Conservation (phyloP, 2,329 filamentous ascomycete genomes). For the Penicillium aurantiogriseum region DNA sequence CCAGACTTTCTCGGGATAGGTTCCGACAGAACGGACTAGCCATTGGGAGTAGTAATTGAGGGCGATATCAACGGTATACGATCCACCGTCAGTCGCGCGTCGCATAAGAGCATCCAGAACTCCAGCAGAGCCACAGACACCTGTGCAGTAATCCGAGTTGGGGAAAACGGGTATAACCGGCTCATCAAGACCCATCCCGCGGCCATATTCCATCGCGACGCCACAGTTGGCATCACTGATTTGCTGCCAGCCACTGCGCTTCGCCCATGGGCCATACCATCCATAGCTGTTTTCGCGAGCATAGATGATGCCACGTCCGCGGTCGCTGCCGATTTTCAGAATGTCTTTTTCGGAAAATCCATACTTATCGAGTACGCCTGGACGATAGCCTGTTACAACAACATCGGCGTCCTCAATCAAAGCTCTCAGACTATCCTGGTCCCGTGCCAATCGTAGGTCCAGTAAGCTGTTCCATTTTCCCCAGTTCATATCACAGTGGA, state of each 20-base stretch:
- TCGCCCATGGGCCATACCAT: conserved; percentile 60
- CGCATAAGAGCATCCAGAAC: no score
- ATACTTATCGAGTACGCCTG: conserved; percentile 61
- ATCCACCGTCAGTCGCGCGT: no score
- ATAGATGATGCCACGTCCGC: conserved; percentile 64
- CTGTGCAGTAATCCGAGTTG: no score
- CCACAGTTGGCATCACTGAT: conserved; percentile 40
- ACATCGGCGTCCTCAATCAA: conserved; percentile 64
- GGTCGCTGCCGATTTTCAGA: conserved; percentile 51
- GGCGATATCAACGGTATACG: no score
- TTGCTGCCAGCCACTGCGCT: conserved; percentile 67
- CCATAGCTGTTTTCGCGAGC: conserved; percentile 72
- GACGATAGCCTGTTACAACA: conserved; percentile 67
- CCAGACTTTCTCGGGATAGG: no score
- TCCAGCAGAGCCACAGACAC: no score
- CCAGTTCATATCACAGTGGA: conserved; percentile 70
- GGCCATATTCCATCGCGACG: background rate
- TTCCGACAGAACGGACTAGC: no score
- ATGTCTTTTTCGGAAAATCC: conserved; percentile 62
- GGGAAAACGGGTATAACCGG: no score
- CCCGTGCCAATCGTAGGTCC: conserved; percentile 60
- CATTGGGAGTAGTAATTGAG: no score
- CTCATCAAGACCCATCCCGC: no score
- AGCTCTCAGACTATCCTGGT: conserved; percentile 54
- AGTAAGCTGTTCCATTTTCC: conserved; percentile 67